Evolutionary conservation across 306 rosid genomes (phyloP).

Genomic region (Luffa aegyptiaca): DNA sequence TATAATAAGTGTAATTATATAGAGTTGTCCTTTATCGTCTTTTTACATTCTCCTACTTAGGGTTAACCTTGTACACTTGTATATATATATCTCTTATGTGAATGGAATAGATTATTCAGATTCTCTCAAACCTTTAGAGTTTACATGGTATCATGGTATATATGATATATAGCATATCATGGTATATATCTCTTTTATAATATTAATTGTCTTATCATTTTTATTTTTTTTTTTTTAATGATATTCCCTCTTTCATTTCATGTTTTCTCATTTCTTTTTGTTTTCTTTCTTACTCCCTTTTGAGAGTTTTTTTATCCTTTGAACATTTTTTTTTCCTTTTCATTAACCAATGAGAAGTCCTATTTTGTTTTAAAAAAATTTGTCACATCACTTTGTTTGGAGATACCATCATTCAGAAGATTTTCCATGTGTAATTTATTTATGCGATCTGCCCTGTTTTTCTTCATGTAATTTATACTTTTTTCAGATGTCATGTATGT

Average conservation of each 20-base stretch:
- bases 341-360: too few species aligned
- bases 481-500: neutral
- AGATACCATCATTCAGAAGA: neutral
- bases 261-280: neutral
- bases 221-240: neutral
- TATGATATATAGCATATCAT: too few species aligned
- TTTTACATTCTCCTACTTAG: too few species aligned
- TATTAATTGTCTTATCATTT: neutral
- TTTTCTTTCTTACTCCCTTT: neutral
- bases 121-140: too few species aligned
- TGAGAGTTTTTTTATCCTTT: neutral
- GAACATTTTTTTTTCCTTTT: too few species aligned
- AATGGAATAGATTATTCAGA: too few species aligned
- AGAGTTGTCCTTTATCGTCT: too few species aligned
- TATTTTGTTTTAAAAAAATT: too few species aligned
- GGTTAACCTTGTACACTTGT: too few species aligned
- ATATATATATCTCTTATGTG: too few species aligned
- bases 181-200: neutral
- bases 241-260: neutral
- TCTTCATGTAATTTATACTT: neutral
- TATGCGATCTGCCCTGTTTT: neutral
- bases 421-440: neutral
- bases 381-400: neutral
- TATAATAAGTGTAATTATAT: too few species aligned
- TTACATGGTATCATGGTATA: too few species aligned